Evolutionary conservation across 129 eudicot genomes (phyloP), one percentile per base, ranked within the genome.

Genomic region (Artemisia argyi): DNA sequence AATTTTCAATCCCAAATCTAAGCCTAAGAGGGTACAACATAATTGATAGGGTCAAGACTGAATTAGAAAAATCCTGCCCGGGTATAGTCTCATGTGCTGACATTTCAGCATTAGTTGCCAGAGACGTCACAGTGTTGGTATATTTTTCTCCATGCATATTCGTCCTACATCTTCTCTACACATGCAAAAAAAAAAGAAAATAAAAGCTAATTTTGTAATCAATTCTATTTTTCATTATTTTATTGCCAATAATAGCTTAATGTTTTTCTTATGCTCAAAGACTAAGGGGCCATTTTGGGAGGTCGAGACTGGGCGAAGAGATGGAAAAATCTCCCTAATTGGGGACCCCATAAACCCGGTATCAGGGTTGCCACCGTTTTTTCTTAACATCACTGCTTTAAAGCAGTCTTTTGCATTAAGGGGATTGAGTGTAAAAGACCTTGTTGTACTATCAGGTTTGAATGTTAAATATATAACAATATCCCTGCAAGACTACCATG

Each of bases 1-100:
- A 86, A 59, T 78, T 72, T 66, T 63, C 92, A 24, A 1, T 9
- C 5, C 89, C 92, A n/a, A 89, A 89, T 57, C 66, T 76, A 49
- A 72, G 76, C 76, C 68, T 89, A 1, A 79, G 96, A 71, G 92
- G 92, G 15, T 86, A 1, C 65, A 80, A 89, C 57, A 73, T 82
- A 16, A 82, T 89, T 0, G 92, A 84, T 18, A 73, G 73, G 28
- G 92, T 79, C 11, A 89, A 89, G 80, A 2, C 68, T 18, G 89
- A 80, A 1, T 48, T 89, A 42, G 96, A 89, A 57, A 74, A 67
- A 6, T 69, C 30, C 1, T 89, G 96, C 15, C 92, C 91, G 0
- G 84, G 73, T 20, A 78, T 86, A 44, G 96, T 89, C 75, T 89
- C 92, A 3, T 89, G 96, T 86, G 89, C 89, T 80, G 93, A 87